Conservation (phyloP, 768 basidiomycete genomes). For the Mycena floridula region DNA sequence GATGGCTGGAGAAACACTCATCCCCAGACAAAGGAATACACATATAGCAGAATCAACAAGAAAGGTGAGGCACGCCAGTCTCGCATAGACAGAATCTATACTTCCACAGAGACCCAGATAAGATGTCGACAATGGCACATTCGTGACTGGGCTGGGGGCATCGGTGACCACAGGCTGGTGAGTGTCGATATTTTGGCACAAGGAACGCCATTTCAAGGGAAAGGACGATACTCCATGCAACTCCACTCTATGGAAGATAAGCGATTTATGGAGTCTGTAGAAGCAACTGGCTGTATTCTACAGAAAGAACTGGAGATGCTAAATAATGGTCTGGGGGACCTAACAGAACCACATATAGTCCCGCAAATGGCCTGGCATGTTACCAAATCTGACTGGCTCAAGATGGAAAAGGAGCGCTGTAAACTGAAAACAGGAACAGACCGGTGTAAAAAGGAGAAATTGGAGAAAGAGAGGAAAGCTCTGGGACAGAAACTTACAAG, state of each 20-base stretch:
- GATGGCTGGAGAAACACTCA: conserved; percentile 8
- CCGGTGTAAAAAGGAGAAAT: neutral
- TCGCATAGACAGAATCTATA: neutral
- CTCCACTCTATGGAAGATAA: neutral
- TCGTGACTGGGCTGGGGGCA: neutral
- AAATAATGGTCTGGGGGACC: too few relatives aligned
- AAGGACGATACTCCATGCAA: neutral
- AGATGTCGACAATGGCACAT: neutral
- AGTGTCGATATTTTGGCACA: neutral
- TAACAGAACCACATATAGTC: neutral
- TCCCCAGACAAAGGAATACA: neutral
- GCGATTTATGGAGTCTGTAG: neutral
- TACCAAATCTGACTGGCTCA: neutral
- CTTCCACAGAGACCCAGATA: neutral
- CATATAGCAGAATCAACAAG: conserved; percentile 7
- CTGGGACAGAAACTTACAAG: neutral
- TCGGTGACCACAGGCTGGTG: neutral
- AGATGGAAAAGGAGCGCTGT: neutral
- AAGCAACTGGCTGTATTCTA: neutral
- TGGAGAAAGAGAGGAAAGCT: neutral
- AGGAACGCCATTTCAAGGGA: neutral
- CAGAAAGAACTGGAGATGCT: neutral
- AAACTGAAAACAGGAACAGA: neutral
- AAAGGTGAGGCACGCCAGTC: neutral
- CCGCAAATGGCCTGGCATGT: neutral